A percentile compares a stretch with the other conserved stretches of the same genome.
Conservation (phyloP, 176 grass and related monocot genomes). For the Pharus latifolius region DNA sequence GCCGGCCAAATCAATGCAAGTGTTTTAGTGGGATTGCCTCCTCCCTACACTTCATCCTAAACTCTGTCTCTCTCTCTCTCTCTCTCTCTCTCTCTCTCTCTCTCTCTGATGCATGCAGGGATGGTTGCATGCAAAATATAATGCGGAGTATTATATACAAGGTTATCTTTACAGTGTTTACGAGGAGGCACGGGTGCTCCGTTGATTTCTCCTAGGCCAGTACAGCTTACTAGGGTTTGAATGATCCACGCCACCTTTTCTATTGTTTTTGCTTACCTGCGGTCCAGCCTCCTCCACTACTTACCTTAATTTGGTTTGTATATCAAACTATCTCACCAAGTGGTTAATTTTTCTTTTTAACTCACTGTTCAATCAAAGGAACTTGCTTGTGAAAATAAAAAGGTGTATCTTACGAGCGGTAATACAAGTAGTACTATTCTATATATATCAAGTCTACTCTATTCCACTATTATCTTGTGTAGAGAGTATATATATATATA, state of each 20-base stretch:
- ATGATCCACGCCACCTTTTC: not conserved
- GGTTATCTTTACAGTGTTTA: slow-evolving; percentile 40
- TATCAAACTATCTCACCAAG: slow-evolving; percentile 27
- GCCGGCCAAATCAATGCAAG: slow-evolving; percentile 42
- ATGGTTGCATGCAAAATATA: slow-evolving; percentile 13
- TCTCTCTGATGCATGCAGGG: not conserved
- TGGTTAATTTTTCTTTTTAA: not conserved
- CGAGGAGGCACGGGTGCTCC: slow-evolving; percentile 63
- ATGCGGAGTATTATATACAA: slow-evolving; percentile 4
- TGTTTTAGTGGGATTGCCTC: slow-evolving; percentile 49
- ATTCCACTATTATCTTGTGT: too few relatives aligned
- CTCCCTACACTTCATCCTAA: not conserved
- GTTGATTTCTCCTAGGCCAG: slow-evolving; percentile 76
- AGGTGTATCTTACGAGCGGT: not conserved
- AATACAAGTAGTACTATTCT: not conserved
- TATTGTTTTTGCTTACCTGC: not conserved
- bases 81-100: not conserved
- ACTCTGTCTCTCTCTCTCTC: not conserved
- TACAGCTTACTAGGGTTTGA: slow-evolving; percentile 20
- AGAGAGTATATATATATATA: too few relatives aligned
- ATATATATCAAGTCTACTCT: too few relatives aligned
- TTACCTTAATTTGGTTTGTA: slow-evolving; percentile 16
- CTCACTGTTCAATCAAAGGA: not conserved
- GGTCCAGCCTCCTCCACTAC: not conserved
- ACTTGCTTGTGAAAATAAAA: too few relatives aligned